Conservation (phyloP, 2,329 filamentous ascomycete species). For the Pseudonectria foliicola region DNA sequence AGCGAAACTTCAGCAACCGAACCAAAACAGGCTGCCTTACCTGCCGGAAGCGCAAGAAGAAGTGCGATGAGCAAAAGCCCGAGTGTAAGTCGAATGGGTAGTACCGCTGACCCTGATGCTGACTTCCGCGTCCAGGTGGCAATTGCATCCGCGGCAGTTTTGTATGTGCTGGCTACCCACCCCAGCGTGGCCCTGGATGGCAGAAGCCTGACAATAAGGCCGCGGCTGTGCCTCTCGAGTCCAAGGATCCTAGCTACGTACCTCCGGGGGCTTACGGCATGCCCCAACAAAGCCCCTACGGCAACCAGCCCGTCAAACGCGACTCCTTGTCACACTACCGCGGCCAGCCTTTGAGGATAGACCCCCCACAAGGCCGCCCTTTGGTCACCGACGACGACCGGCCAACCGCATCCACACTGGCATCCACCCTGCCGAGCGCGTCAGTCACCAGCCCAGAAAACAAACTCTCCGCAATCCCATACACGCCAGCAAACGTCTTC, state of each 20-base stretch:
- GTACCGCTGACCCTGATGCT: conserved; percentile 4
- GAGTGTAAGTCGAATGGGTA: conserved; percentile 58
- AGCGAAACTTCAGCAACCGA: conserved; percentile 83
- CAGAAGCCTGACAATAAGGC: conserved; percentile 68
- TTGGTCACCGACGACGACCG: conserved; percentile 51
- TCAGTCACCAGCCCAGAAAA: conserved; percentile 53
- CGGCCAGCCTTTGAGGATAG: conserved; percentile 54
- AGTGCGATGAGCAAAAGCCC: conserved; percentile 91
- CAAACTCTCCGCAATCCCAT: conserved; percentile 53
- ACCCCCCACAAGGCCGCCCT: conserved; percentile 53
- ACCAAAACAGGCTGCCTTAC: conserved; percentile 96
- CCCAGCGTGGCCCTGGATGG: conserved; percentile 64
- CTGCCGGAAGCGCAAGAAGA: conserved; percentile 89
- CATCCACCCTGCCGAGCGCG: conserved; percentile 51
- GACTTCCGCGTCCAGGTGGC: conserved; percentile 48
- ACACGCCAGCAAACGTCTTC: conserved; percentile 48
- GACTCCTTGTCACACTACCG: conserved; percentile 54
- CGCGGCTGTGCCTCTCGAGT: conserved; percentile 67
- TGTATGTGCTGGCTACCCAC: conserved; percentile 84
- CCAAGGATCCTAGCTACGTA: conserved; percentile 65
- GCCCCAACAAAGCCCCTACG: conserved; percentile 40
- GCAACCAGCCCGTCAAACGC: conserved; percentile 38
- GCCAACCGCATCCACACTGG: conserved; percentile 52
- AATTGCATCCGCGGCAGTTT: conserved; percentile 91
- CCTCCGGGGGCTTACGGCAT: conserved; percentile 56